Conservation (phyloP, 176 grass and related monocot species). For the Rhipidocladum racemiflorum region DNA sequence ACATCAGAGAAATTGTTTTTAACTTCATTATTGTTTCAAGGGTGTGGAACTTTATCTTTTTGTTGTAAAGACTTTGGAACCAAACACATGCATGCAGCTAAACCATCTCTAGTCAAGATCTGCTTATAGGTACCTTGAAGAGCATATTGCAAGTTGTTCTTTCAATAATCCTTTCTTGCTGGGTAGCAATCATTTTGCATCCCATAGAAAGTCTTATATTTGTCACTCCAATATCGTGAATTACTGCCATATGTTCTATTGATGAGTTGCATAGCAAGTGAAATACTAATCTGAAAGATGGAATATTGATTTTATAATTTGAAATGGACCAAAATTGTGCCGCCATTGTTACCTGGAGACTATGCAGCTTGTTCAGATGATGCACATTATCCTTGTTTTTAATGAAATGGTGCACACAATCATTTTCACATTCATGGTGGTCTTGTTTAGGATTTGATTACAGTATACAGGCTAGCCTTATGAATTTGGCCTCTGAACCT, state of each 20-base stretch:
- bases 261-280: not conserved
- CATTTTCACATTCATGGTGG: not conserved
- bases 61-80: not conserved
- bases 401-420: not conserved
- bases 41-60: not conserved
- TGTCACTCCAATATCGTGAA: not conserved
- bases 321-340: not conserved
- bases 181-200: not conserved
- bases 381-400: not conserved
- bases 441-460: too few relatives aligned
- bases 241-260: not conserved
- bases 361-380: not conserved
- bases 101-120: not conserved
- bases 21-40: not conserved
- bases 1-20: not conserved
- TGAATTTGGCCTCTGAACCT: not conserved
- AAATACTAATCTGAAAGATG: not conserved
- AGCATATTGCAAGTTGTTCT: not conserved
- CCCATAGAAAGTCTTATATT: not conserved
- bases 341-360: not conserved
- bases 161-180: not conserved
- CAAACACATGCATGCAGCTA: not conserved
- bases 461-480: too few relatives aligned
- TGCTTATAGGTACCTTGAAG: slow-evolving; percentile 6
- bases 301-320: not conserved